A percentile compares a stretch with the other conserved stretches of the same genome.
phyloP scores from a whole-genome alignment of 225 moss, liverwort and hornwort species.

The Sphagnum tenellum region DNA sequence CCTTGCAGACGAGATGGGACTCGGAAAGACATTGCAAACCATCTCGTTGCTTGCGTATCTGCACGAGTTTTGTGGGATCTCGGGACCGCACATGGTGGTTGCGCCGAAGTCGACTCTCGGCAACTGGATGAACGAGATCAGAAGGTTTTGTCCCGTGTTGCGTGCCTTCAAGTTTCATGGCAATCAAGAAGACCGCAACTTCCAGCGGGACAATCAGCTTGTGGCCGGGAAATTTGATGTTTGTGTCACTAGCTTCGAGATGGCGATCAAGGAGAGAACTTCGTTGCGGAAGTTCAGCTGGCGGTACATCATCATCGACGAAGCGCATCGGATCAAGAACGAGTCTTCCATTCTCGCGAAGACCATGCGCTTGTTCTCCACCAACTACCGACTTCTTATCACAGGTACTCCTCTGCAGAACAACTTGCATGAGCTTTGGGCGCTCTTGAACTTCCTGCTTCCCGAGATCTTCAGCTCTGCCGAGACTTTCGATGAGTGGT shows the following conservation, averaged over 20 bases:
- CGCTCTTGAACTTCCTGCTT: conserved; percentile 82
- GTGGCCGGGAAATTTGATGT: conserved; percentile 95
- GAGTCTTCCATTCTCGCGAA: conserved; percentile 94
- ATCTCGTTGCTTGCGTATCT: conserved; percentile 90
- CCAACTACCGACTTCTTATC: conserved; percentile 86
- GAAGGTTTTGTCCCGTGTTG: conserved; percentile 80
- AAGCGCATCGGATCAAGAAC: conserved; percentile 98
- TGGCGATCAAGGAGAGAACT: conserved; percentile 97
- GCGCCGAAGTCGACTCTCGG: conserved; percentile 95
- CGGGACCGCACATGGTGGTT: conserved; percentile 99
- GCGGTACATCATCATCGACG: conserved; percentile 99
- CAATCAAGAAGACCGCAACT: conserved; percentile 81
- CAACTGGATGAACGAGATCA: conserved; percentile 99
- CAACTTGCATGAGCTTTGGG: conserved; percentile 98
- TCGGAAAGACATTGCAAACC: conserved; percentile 95
- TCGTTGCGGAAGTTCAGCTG: conserved; percentile 85
- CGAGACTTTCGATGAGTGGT: conserved; percentile 98
- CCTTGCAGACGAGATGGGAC: conserved; percentile 97
- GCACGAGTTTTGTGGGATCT: conserved; percentile 82
- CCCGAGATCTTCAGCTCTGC: conserved; percentile 97
- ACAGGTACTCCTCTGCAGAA: conserved; percentile 99
- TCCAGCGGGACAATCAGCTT: conserved; percentile 66
- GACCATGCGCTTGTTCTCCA: conserved; percentile 90
- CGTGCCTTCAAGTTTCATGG: conserved; percentile 95
- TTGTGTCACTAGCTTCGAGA: conserved; percentile 98